Percentiles rank a stretch among this genome's conserved stretches.
Evolutionary conservation across 164 flowering plant genomes (phyloP).

Genomic region (Kalanchoe fedtschenkoi): DNA sequence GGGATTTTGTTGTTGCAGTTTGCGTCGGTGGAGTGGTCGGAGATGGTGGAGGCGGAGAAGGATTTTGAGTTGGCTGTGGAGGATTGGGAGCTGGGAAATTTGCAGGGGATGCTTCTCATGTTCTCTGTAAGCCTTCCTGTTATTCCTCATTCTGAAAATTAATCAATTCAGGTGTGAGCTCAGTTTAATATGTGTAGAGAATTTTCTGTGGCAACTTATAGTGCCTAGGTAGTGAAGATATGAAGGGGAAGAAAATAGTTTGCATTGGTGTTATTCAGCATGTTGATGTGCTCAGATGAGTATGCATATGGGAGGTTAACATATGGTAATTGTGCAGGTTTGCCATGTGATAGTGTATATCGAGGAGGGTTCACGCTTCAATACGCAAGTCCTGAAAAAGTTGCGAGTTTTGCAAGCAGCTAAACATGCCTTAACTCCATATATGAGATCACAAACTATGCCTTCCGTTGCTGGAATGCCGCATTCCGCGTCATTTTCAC

Average conservation of each 20-base stretch:
- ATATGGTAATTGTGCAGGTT: conserved; percentile 55
- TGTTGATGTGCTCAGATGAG: not conserved
- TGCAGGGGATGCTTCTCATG: conserved; percentile 2
- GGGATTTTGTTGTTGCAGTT: conserved; percentile 65
- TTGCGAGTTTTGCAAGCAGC: conserved; percentile 80
- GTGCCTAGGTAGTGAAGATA: conserved; percentile 13
- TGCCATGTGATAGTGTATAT: conserved; percentile 77
- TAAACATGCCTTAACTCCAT: conserved; percentile 56
- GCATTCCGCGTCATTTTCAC: conserved; percentile 36
- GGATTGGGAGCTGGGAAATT: conserved; percentile 26
- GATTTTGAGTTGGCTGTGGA: conserved; percentile 4
- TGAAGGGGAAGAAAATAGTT: conserved; percentile 24
- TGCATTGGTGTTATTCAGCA: not conserved
- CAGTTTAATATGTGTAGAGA: no score
- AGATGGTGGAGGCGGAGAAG: conserved; percentile 12
- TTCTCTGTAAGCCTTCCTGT: not conserved
- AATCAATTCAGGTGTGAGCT: not conserved
- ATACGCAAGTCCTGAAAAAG: conserved; percentile 52
- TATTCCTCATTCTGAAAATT: not conserved
- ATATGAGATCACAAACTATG: conserved; percentile 34
- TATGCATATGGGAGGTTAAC: not conserved
- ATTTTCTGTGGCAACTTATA: no score
- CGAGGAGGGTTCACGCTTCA: conserved; percentile 75
- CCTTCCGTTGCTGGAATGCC: conserved; percentile 28
- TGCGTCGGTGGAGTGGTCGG: conserved; percentile 23